Percentiles rank a stretch among this genome's conserved stretches.
These are phyloP conservation scores for Termitomyces sp. DNA, from an alignment of 1,284 basidiomycete genomes.

Conservation along the genomic window DNA sequence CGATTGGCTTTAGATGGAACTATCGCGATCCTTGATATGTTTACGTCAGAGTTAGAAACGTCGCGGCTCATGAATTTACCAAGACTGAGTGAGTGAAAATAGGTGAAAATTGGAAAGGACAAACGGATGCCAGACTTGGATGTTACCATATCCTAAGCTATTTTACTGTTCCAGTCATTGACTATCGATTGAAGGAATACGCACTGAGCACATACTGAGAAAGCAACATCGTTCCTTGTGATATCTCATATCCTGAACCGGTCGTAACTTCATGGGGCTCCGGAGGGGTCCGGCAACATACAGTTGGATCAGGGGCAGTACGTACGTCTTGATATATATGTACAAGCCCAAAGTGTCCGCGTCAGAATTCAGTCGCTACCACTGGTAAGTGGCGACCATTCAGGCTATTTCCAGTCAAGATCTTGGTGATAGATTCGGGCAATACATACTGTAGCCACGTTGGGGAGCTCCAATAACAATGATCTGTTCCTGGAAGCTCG, in stretches of 20 bases:
- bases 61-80: constrained; percentile 2
- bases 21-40: neutral
- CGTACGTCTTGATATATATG: neutral
- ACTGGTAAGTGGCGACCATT: neutral
- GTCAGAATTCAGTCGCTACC: neutral
- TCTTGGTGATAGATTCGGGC: constrained; percentile 1
- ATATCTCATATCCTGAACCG: neutral
- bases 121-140: neutral
- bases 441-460: neutral
- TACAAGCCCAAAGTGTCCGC: neutral
- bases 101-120: neutral
- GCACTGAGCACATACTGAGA: too few species aligned
- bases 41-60: constrained; percentile 2
- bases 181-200: neutral
- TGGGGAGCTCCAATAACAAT: neutral
- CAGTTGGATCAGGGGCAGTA: neutral
- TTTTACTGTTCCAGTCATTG: too few species aligned
- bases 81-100: neutral
- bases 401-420: neutral
- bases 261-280: neutral
- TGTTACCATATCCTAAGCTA: neutral
- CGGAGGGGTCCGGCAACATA: neutral
- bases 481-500: constrained; percentile 1
- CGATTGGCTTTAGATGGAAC: neutral
- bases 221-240: neutral